Evolutionary conservation across 169 alveolate genomes (phyloP), one percentile per base, ranked within the genome.

Genomic region (Cryptosporidium meleagridis): DNA sequence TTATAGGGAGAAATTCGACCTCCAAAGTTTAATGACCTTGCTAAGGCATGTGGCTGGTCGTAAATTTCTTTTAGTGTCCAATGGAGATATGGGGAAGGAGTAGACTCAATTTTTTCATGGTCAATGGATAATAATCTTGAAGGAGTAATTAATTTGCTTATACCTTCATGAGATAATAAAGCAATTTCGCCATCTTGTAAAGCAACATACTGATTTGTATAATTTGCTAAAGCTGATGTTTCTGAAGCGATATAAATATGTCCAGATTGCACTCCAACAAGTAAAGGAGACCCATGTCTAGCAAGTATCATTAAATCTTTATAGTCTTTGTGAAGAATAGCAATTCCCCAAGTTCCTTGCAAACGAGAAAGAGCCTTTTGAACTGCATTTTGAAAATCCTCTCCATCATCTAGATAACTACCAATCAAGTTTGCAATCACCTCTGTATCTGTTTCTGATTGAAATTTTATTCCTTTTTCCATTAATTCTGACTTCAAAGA

Each of bases 281-380:
- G 93, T 21, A 97, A 91, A 1, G 99, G 99, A 71, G 98, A 95
- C 6, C 98, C 99, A 55, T 94, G 94, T 53, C 98, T 95, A 21
- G 99, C 98, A 44, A 96, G 97, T 26, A 96, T 91, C 75, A 98
- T 89, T 3, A 94, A 93, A 39, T 96, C 96, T 26, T 98, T 98
- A 72, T 96, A 91, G 69, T 93, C 94, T 84, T 93, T 95, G 84
- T 93, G 96, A 29, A 97, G 94, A 52, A 97, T 87, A 41, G 97
- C 96, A n/a, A 97, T 93, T 44, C 99, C 98, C 98, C 99, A 97
- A 41, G 99, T 96, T 16, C 99, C 99, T 80, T 97, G 97, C 45
- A 97, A 94, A 67, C 93, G 95, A 26, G 91, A 92, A 41, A 97
- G 94, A 37, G 97, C 95, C 53, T 91, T 92, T 48, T 93, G 93